Evolutionary conservation across 192 early-diverging fungal species (phyloP), one percentile per base, ranked within the genome.

Genomic region (Dispira parvispora): DNA sequence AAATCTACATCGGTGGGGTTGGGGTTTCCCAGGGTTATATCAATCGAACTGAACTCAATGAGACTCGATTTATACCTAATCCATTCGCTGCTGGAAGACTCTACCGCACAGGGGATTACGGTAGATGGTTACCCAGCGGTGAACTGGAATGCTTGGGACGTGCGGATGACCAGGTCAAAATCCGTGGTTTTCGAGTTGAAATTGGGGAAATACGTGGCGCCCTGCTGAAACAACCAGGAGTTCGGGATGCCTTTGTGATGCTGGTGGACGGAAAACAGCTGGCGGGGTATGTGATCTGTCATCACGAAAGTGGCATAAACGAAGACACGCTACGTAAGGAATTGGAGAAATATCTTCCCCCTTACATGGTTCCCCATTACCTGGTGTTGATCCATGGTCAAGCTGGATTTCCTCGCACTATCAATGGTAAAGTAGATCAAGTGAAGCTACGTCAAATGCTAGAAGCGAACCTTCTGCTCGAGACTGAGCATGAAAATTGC

Each of bases 61-160:
- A 52, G 0, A 54, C 70, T 55, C 45, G 38, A 11, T 76, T 76
- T 27, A 28, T 76, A 28, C 64, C 62, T n/a, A 70, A 76, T 54
- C 72, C 72, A 3, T 73, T 76, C 32, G 52, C 26, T 20, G 16
- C 21, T 10, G 65, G 43, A 13, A 27, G 64, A 5, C 63, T 74
- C 52, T 74, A 71, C 54, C 67, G 46, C 32, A 64, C 73, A 13
- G 73, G 73, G 12, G 73, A 74, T 25, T 45, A 68, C 4, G 69
- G 45, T 0, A 26, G 57, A 18, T 68, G 66, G 47, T 58, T 70
- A 0, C 69, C 67, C 26, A 66, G 62, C n/a, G 73, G 73, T 11
- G 65, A 69, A 45, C 8, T 74, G 0, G 53, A 64, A 6, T 65
- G 46, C 43, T 21, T 78, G 1, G 73, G 73, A 3, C 67, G 73